These are phyloP conservation scores for Candida peoriensis DNA, from an alignment of 805 yeast species.

Conservation along the genomic window DNA sequence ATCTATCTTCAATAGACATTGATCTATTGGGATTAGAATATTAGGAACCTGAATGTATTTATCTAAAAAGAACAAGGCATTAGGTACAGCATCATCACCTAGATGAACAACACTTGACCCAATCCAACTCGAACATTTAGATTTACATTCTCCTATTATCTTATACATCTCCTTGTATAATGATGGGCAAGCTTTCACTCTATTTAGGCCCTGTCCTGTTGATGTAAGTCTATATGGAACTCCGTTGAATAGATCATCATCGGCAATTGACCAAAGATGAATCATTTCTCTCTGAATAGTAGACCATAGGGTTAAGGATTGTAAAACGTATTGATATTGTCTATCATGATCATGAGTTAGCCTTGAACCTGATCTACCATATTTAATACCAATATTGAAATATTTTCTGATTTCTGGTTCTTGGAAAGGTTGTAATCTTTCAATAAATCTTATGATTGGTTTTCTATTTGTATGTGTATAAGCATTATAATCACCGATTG, in stretches of 20 bases:
- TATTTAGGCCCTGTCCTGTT: slow-evolving; percentile 78
- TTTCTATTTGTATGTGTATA: slow-evolving; percentile 63
- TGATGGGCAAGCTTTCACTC: slow-evolving; percentile 70
- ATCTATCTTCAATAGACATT: slow-evolving; percentile 50
- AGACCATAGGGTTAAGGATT: slow-evolving; percentile 72
- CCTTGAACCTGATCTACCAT: slow-evolving; percentile 65
- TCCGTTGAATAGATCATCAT: slow-evolving; percentile 59
- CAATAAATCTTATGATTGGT: slow-evolving; percentile 61
- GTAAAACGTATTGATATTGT: slow-evolving; percentile 71
- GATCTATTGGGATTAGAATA: slow-evolving; percentile 68
- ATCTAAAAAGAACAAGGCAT: slow-evolving; percentile 73
- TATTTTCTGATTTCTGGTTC: slow-evolving; percentile 35
- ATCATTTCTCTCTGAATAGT: slow-evolving; percentile 75
- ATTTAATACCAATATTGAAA: slow-evolving; percentile 55
- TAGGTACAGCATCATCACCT: slow-evolving; percentile 83
- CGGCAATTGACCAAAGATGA: slow-evolving; percentile 72
- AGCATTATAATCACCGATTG: slow-evolving; percentile 75
- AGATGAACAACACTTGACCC: slow-evolving; percentile 77
- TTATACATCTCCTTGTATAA: slow-evolving; percentile 67
- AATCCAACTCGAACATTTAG: slow-evolving; percentile 62
- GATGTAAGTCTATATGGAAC: slow-evolving; percentile 52
- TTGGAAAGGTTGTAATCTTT: slow-evolving; percentile 43
- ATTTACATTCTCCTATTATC: slow-evolving; percentile 61
- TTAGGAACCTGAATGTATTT: slow-evolving; percentile 78
- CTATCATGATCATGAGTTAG: slow-evolving; percentile 68